phyloP scores from a whole-genome alignment of 345 rosid species.

The Viola odorata region DNA sequence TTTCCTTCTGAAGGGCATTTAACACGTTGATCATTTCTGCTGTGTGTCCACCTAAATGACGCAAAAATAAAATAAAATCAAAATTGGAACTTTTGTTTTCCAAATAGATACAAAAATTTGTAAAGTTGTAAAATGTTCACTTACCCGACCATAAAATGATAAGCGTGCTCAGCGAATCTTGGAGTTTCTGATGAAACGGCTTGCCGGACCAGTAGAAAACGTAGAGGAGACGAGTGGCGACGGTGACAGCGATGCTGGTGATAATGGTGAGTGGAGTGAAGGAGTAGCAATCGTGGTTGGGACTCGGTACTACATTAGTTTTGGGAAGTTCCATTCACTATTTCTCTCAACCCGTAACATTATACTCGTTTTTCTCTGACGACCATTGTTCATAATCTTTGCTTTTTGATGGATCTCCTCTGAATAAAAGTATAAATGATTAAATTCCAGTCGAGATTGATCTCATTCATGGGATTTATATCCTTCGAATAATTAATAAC shows the following conservation, averaged over 20 bases:
- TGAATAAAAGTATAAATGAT: too few relatives aligned
- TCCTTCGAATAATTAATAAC: too few relatives aligned
- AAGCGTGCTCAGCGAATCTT: constrained; percentile 14
- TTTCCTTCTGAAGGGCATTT: constrained; percentile 50
- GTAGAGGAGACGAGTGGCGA: constrained; percentile 9
- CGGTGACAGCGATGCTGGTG: constrained; percentile 3
- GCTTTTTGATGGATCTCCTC: too few relatives aligned
- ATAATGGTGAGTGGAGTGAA: neutral
- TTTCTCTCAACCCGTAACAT: too few relatives aligned
- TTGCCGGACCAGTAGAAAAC: constrained; percentile 20
- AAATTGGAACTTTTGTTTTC: neutral
- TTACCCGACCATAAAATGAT: constrained; percentile 25
- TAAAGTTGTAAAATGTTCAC: neutral
- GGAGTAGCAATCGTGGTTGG: too few relatives aligned
- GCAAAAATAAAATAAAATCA: constrained; percentile 1
- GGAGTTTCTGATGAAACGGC: constrained; percentile 16
- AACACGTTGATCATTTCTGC: constrained; percentile 91
- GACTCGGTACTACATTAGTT: too few relatives aligned
- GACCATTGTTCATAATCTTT: too few relatives aligned
- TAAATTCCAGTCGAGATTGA: too few relatives aligned
- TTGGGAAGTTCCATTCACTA: too few relatives aligned
- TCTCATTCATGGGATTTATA: too few relatives aligned
- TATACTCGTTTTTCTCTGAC: too few relatives aligned
- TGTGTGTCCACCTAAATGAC: constrained; percentile 97
- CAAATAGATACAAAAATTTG: neutral